Evolutionary conservation across 2,329 filamentous ascomycete species (phyloP).

Genomic region (Colletotrichum chlorophyti): DNA sequence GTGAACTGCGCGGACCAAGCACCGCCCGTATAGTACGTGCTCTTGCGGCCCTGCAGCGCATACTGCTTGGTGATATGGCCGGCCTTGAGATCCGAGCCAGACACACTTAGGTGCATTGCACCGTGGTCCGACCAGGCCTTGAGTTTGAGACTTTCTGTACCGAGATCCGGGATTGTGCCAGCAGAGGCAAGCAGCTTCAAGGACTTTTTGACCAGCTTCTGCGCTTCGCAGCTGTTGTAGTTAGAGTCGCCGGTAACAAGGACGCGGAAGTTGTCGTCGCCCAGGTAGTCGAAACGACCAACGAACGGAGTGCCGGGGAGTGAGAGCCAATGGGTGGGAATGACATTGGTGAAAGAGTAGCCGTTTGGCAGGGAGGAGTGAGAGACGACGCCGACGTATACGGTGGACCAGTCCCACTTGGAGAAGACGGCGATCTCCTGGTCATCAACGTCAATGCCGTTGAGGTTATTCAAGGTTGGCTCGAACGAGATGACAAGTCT

Average conservation of each 20-base stretch:
- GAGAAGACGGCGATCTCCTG: slow-evolving; percentile 39
- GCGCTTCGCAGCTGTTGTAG: slow-evolving; percentile 31
- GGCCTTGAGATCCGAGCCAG: slow-evolving; percentile 35
- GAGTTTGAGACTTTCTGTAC: slow-evolving; percentile 30
- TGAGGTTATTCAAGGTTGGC: slow-evolving; percentile 39
- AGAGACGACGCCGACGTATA: slow-evolving; percentile 40
- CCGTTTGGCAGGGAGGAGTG: slow-evolving; percentile 38
- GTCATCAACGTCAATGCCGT: slow-evolving; percentile 39
- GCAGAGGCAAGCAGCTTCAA: slow-evolving; percentile 32
- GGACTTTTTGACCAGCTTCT: slow-evolving; percentile 32
- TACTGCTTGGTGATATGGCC: slow-evolving; percentile 45
- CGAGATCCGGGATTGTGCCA: slow-evolving; percentile 31
- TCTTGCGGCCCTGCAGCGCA: slow-evolving; percentile 43
- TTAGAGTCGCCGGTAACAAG: slow-evolving; percentile 34
- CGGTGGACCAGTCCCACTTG: slow-evolving; percentile 39
- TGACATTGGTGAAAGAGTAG: slow-evolving; percentile 36
- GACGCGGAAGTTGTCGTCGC: slow-evolving; percentile 35
- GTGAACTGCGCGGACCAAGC: slow-evolving; percentile 40
- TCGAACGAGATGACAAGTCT: slow-evolving; percentile 44
- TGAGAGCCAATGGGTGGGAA: slow-evolving; percentile 34
- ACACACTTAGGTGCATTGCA: slow-evolving; percentile 39
- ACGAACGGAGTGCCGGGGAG: slow-evolving; percentile 37
- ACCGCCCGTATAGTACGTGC: slow-evolving; percentile 49
- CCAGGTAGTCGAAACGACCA: slow-evolving; percentile 36
- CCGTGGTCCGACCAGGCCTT: slow-evolving; percentile 39